Evolutionary conservation across 371 early-diverging fungal species (phyloP).

Genomic region (Apophysomyces sp.): DNA sequence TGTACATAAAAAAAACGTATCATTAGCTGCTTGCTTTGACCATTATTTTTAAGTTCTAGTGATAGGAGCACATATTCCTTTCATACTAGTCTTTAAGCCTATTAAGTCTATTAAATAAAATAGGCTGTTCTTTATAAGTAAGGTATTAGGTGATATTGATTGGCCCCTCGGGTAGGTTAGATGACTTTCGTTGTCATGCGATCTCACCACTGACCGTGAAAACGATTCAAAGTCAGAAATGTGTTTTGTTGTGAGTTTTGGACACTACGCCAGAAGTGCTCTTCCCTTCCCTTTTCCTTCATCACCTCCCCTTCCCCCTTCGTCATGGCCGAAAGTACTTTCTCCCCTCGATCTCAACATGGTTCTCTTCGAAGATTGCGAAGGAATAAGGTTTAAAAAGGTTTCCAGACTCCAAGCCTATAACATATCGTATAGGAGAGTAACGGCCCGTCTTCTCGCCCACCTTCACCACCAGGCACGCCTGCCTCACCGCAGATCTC

Average conservation of each 20-base stretch:
- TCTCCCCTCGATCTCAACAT: constrained; percentile 23
- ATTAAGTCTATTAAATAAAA: too few relatives aligned
- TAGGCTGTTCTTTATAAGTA: too few relatives aligned
- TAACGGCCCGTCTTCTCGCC: constrained; percentile 24
- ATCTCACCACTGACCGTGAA: too few relatives aligned
- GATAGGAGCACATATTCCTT: too few relatives aligned
- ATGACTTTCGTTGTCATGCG: too few relatives aligned
- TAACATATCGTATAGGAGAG: neutral
- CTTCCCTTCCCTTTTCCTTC: neutral
- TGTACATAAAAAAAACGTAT: too few relatives aligned
- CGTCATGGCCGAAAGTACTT: constrained; percentile 17
- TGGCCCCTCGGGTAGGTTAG: too few relatives aligned
- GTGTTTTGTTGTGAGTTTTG: neutral
- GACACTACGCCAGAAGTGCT: neutral
- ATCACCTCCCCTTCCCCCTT: constrained; percentile 1
- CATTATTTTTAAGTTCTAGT: too few relatives aligned
- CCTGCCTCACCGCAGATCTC: constrained; percentile 18
- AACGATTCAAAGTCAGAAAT: neutral
- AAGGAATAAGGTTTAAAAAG: constrained; percentile 7
- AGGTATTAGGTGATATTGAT: too few relatives aligned
- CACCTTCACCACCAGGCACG: constrained; percentile 6
- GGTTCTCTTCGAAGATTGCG: constrained; percentile 20
- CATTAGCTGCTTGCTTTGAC: too few relatives aligned
- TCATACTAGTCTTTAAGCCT: too few relatives aligned
- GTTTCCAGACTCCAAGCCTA: neutral